These are phyloP conservation scores for Francoa sonchifolia DNA, from an alignment of 441 rosid species.

Conservation along the genomic window DNA sequence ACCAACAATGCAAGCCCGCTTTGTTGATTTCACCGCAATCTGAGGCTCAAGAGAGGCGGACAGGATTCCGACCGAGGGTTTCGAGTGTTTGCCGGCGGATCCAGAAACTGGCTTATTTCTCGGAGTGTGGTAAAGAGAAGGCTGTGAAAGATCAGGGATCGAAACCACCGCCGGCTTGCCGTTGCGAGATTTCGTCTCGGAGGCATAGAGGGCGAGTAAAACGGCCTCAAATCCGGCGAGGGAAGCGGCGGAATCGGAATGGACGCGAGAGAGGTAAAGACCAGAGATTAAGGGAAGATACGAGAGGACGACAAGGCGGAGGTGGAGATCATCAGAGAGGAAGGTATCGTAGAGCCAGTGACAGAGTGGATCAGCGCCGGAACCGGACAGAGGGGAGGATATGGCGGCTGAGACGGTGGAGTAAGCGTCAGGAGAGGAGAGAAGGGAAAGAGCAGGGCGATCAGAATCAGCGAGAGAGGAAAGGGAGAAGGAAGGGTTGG, in stretches of 20 bases:
- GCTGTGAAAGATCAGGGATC: slow-evolving; percentile 59
- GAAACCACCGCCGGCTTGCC: slow-evolving; percentile 53
- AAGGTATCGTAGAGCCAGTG: slow-evolving; percentile 91
- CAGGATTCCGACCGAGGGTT: slow-evolving; percentile 51
- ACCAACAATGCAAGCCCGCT: slow-evolving; percentile 56
- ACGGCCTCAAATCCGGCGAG: slow-evolving; percentile 89
- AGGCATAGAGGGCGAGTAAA: slow-evolving; percentile 61
- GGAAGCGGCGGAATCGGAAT: slow-evolving; percentile 38
- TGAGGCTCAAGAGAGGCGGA: slow-evolving; percentile 71
- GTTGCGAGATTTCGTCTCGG: slow-evolving; percentile 48
- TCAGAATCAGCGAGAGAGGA: slow-evolving; percentile 27
- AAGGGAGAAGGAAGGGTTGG: too few relatives aligned
- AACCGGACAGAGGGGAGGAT: slow-evolving; percentile 51
- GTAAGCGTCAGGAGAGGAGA: slow-evolving; percentile 35
- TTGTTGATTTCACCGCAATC: slow-evolving; percentile 58
- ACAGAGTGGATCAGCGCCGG: slow-evolving; percentile 71
- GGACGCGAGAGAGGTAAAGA: slow-evolving; percentile 64
- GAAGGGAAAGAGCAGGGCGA: slow-evolving; percentile 36
- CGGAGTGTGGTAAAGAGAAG: slow-evolving; percentile 67
- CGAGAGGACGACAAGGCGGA: slow-evolving; percentile 67
- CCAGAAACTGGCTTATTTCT: slow-evolving; percentile 19
- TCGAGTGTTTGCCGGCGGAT: slow-evolving; percentile 37
- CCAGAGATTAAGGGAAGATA: slow-evolving; percentile 57
- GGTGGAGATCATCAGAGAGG: slow-evolving; percentile 41
- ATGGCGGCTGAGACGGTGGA: slow-evolving; percentile 53